Base-by-base conservation (phyloP, 2,329 filamentous ascomycete genomes). In the Lecanicillium sp. region DNA sequence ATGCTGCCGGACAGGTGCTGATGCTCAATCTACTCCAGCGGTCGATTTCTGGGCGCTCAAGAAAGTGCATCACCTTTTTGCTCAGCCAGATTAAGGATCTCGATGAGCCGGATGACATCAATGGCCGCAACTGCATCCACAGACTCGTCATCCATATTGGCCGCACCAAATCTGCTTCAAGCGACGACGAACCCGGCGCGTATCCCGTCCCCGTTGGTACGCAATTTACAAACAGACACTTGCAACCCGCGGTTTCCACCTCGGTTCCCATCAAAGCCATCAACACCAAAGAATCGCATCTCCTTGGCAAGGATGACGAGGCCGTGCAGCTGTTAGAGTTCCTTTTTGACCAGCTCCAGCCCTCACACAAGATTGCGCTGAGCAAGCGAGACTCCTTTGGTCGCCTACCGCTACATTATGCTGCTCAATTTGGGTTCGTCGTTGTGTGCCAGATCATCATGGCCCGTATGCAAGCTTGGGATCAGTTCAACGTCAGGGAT, bases 371-470 rank as follows among this genome's bases (percentile, higher is more conserved):
- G 9, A 47, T 57, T 11, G 82, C 83, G 0, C 65, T 96, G 9
- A 67, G 73, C 35, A 74, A 75, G 11, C 78, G 73, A 43, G 90
- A 96, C 60, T 72, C 79, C 0, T 84, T 90, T 43, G 89, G 87
- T 3, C 83, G 90, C 4, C 73, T 90, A 12, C 88, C 90, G 2
- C 70, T 96, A 9, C 90, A 96, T 57, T 95, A 95, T 55, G 88
- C 88, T 3, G 90, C 92, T 0, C 88, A 96, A 56, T 95, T 94
- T 55, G 92, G 92, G 3, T 88, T 95, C 50, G 85, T 92, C 4
- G 77, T 87, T n/a, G 81, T 95, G 9, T 95, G 87, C 54, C 75
- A 94, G 54, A 72, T 89, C 17, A 75, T 96, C 48, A 89, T 95
- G 65, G 79, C 82, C 46, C 82, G 83, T 51, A 89, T 98, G 80